These are phyloP conservation scores for Eutrema yunnanense DNA, from an alignment of 345 rosid genomes.

Conservation along the genomic window DNA sequence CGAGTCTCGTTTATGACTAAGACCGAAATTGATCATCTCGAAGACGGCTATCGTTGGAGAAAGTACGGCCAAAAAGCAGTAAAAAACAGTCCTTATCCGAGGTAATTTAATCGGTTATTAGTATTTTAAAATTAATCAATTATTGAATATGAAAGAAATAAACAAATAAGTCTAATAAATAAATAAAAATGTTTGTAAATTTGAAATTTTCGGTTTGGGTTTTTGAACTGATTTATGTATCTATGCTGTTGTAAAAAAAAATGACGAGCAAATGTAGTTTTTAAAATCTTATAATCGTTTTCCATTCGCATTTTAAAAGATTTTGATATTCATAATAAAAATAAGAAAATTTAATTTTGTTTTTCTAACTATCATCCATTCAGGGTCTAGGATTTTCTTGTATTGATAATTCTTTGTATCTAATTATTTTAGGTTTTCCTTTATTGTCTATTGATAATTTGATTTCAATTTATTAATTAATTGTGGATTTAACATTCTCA, in stretches of 20 bases:
- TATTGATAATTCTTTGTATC: no score
- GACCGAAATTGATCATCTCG: conserved; percentile 74
- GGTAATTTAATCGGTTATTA: conserved; percentile 26
- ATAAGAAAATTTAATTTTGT: no score
- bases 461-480: not conserved
- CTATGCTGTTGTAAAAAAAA: no score
- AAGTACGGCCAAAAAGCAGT: conserved; percentile 87
- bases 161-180: not conserved
- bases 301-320: no score
- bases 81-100: conserved; percentile 72
- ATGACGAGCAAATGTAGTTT: not conserved
- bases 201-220: no score
- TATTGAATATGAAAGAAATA: not conserved
- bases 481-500: not conserved
- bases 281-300: no score
- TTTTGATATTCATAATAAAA: no score
- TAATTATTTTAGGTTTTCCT: not conserved
- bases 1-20: conserved; percentile 78
- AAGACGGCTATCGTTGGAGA: conserved; percentile 88
- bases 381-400: not conserved
- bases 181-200: not conserved
- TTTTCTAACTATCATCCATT: not conserved
- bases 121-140: no score
- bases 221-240: no score
- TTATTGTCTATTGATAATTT: not conserved